Percentiles rank a stretch among this genome's conserved stretches.
phyloP scores from a whole-genome alignment of 768 basidiomycete species.

The Rhodotorula graminis region DNA sequence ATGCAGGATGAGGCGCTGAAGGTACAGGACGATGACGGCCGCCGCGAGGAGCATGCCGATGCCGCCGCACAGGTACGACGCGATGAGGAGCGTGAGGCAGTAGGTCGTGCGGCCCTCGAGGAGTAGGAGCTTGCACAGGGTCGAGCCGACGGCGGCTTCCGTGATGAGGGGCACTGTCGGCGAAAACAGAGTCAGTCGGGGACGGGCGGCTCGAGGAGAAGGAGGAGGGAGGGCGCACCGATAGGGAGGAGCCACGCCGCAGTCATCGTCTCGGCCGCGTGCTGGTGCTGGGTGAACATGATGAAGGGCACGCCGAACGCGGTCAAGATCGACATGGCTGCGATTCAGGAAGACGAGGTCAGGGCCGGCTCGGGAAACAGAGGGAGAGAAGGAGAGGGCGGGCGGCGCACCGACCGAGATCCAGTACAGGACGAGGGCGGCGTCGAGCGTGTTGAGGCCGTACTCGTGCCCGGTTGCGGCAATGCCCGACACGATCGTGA shows the following conservation, averaged over 20 bases:
- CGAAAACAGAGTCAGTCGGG: neutral
- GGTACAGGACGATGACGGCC: constrained; percentile 38
- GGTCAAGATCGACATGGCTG: constrained; percentile 28
- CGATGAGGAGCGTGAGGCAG: constrained; percentile 36
- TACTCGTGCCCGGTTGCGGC: constrained; percentile 36
- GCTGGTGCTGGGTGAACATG: constrained; percentile 38
- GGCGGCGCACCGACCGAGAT: constrained; percentile 27
- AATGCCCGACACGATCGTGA: constrained; percentile 40
- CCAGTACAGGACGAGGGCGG: constrained; percentile 40
- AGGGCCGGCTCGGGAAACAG: too few species aligned
- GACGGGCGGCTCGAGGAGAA: too few species aligned
- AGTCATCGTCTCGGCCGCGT: constrained; percentile 38
- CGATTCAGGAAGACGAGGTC: too few species aligned
- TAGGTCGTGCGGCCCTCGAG: constrained; percentile 15
- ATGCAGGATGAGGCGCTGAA: constrained; percentile 40
- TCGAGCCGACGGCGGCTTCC: constrained; percentile 34
- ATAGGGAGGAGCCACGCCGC: constrained; percentile 43
- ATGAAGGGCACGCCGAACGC: constrained; percentile 33
- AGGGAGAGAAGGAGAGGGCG: too few species aligned
- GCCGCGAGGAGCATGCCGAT: constrained; percentile 37
- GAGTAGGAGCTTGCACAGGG: constrained; percentile 38
- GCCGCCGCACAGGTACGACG: constrained; percentile 39
- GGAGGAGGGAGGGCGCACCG: constrained; percentile 1
- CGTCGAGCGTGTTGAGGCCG: constrained; percentile 31
- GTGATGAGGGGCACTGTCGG: constrained; percentile 40